Evolutionary conservation across 176 grass and related monocot species (phyloP).

Genomic region (Aegilops umbellulata): DNA sequence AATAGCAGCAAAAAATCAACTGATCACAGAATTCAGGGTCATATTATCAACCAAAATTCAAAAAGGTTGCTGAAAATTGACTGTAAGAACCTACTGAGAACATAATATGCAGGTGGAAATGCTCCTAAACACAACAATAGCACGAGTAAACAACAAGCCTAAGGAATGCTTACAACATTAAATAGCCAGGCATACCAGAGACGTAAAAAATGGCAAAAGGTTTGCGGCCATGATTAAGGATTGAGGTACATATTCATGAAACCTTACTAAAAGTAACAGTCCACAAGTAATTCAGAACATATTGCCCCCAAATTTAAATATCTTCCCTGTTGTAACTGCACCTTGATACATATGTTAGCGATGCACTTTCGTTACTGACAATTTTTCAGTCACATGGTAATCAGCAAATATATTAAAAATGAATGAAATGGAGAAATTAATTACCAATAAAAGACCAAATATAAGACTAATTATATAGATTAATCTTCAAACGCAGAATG

Average conservation of each 20-base stretch:
- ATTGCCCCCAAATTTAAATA: neutral
- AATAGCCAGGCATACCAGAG: neutral
- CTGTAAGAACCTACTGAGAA: slow-evolving; percentile 3
- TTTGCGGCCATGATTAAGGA: neutral
- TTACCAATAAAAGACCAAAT: neutral
- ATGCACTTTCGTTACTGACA: neutral
- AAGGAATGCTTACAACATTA: neutral
- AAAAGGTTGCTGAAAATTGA: neutral
- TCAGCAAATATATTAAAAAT: neutral
- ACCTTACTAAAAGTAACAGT: neutral
- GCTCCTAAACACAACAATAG: neutral
- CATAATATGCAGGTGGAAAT: neutral
- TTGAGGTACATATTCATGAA: neutral
- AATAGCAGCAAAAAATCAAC: neutral
- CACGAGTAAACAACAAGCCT: neutral
- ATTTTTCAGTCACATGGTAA: neutral
- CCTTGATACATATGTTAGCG: neutral
- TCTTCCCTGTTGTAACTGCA: neutral
- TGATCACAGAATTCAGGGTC: neutral
- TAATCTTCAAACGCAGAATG: neutral
- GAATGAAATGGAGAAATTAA: slow-evolving; percentile 1
- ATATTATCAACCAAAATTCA: neutral
- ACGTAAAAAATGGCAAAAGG: slow-evolving; percentile 11
- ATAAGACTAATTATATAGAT: neutral
- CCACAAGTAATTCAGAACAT: neutral